A percentile compares a stretch with the other conserved stretches of the same genome.
Conservation (phyloP, 2,329 filamentous ascomycete genomes). For the Colletotrichum kahawae region DNA sequence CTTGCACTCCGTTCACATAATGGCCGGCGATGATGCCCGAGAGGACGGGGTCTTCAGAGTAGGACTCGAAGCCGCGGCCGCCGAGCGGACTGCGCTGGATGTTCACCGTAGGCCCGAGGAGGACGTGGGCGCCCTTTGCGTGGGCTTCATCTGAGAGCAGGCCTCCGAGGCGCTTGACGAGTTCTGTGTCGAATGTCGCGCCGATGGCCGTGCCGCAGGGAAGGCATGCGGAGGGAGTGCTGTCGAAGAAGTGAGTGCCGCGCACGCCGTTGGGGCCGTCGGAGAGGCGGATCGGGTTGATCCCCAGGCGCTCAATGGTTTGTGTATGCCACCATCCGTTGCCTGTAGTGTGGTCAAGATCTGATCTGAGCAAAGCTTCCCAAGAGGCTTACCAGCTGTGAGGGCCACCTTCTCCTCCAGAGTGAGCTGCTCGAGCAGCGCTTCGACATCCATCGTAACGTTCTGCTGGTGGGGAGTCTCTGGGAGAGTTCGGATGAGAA, state of each 20-base stretch:
- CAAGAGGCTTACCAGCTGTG: conserved; percentile 11
- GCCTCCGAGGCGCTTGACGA: conserved; percentile 54
- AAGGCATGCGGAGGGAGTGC: conserved; percentile 62
- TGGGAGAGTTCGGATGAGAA: not conserved
- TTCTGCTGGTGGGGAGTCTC: not conserved
- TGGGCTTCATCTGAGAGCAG: conserved; percentile 58
- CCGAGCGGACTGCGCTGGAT: conserved; percentile 64
- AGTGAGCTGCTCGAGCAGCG: conserved; percentile 19
- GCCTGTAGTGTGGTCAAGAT: not conserved
- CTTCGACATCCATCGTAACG: conserved; percentile 16
- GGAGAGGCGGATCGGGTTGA: conserved; percentile 19
- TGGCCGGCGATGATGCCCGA: conserved; percentile 59
- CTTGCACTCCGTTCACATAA: conserved; percentile 59
- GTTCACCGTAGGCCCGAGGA: conserved; percentile 67
- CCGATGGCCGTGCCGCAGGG: conserved; percentile 63
- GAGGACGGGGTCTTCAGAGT: conserved; percentile 62
- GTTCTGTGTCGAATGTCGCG: conserved; percentile 60
- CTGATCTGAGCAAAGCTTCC: accelerated
- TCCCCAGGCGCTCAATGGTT: conserved; percentile 16
- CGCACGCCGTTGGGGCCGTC: conserved; percentile 47
- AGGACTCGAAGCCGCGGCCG: conserved; percentile 64
- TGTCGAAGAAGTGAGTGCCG: conserved; percentile 72
- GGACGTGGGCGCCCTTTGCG: conserved; percentile 61
- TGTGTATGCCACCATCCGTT: conserved; percentile 25
- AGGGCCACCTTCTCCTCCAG: conserved; percentile 21